Base-by-base conservation (phyloP, 257 asterid species). In the Solanum virginianum region DNA sequence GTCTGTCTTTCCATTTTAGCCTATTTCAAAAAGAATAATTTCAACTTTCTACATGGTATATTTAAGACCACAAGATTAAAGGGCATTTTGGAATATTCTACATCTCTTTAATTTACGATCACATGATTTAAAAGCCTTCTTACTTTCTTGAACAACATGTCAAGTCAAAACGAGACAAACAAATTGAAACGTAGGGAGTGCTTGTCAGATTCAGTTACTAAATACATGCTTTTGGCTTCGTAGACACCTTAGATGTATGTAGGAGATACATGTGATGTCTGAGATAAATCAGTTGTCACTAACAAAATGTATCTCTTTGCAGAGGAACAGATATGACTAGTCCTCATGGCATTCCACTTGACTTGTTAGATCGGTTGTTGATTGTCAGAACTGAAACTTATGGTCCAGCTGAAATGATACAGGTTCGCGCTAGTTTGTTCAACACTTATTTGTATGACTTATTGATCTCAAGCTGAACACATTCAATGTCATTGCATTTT, bases 321-420 rank as follows among this genome's bases (percentile, higher is more conserved):
- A 96, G 99, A 90, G 98, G 99, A 88, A 94, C 99, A 15, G 99
- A 95, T 87, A 95, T 94, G 97, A 82, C 91, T 20, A 92, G 98
- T 84, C 99, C 99, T 85, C 99, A 97, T 81, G 99, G 99, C 85
- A 90, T 97, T 63, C 99, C 99, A 16, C 93, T 97, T 63, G 99
- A 97, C 90, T 91, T 97, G 82, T 88, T 97, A 75, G 99, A 97
- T 70, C 95, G 99, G 6, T 88, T 97, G 93, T 95, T 89, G 79
- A 97, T 97, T 86, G 94, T 97, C 83, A 92, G 99, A 87, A 95
- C 98, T 1, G 96, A 90, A 90, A 97, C 97, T 26, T 97, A 97
- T 82, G 98, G 99, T 65, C 98, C 99, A 6, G 96, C 98, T 47
- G 98, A 97, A 89, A 97, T 93, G 98, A 95, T 97, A 87, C 98